These are phyloP conservation scores for Hansfordia pulvinata DNA, from an alignment of 2,329 filamentous ascomycete species.

Conservation along the genomic window DNA sequence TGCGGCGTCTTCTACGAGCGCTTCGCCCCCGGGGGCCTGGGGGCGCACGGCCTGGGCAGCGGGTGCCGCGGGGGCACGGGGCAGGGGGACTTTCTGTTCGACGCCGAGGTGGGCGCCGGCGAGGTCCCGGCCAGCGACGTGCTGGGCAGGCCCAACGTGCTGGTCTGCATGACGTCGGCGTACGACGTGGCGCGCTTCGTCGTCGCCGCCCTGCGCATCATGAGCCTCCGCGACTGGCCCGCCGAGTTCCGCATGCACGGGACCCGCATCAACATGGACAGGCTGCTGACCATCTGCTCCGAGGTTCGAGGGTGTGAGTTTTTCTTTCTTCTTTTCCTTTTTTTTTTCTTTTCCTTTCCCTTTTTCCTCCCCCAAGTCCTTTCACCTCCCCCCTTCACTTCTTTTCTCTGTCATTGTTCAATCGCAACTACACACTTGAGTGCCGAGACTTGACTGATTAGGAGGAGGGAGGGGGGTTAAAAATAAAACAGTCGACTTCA, in stretches of 20 bases:
- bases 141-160: constrained; percentile 33
- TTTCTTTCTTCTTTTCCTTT: no score
- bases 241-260: constrained; percentile 55
- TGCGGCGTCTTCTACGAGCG: constrained; percentile 68
- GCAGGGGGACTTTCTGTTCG: constrained; percentile 53
- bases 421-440: no score
- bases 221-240: constrained; percentile 49
- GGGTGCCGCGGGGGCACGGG: constrained; percentile 36
- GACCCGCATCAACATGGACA: constrained; percentile 46
- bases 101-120: constrained; percentile 43
- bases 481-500: no score
- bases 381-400: no score
- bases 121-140: constrained; percentile 44
- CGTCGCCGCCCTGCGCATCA: constrained; percentile 52
- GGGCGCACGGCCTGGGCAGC: constrained; percentile 41
- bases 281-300: constrained; percentile 38
- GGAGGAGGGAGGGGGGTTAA: no score
- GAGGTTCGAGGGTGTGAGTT: constrained; percentile 35
- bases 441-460: no score
- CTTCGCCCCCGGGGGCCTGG: constrained; percentile 55
- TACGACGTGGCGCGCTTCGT: constrained; percentile 60
- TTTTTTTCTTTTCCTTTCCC: no score
- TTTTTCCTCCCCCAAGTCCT: no score
- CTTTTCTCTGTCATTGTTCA: no score
- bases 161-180: constrained; percentile 54